Conservation (phyloP, 176 grass and related monocot genomes). For the Oryza meyeriana region DNA sequence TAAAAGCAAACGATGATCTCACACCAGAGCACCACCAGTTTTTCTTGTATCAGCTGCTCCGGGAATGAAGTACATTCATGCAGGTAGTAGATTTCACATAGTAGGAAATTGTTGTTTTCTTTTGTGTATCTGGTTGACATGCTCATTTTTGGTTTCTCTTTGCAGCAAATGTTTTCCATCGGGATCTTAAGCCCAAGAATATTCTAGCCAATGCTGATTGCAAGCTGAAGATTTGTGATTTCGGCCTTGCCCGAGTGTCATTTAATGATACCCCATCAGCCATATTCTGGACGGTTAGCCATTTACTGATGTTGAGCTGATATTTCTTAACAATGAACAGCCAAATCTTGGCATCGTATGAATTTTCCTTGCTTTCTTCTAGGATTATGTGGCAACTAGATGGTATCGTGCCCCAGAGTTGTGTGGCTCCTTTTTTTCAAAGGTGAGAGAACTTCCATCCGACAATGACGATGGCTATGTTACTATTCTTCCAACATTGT, state of each 20-base stretch:
- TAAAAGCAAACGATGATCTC: conserved; percentile 87
- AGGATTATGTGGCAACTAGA: conserved; percentile 95
- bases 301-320: conserved; percentile 15
- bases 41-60: conserved; percentile 87
- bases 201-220: conserved; percentile 94
- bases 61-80: conserved; percentile 93
- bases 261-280: conserved; percentile 88
- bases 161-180: conserved; percentile 84
- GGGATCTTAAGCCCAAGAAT: conserved; percentile 96
- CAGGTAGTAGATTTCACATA: conserved; percentile 47
- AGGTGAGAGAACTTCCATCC: conserved; percentile 47
- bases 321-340: neutral
- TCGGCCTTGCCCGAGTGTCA: conserved; percentile 86
- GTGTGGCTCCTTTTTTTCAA: conserved; percentile 92
- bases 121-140: neutral
- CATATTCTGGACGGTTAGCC: conserved; percentile 90
- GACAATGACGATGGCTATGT: neutral
- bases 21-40: conserved; percentile 88
- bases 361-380: conserved; percentile 15
- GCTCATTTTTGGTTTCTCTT: conserved; percentile 23
- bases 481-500: neutral
- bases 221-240: conserved; percentile 89
- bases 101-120: neutral
- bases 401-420: conserved; percentile 95
- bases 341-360: conserved; percentile 21